A percentile compares a stretch with the other conserved stretches of the same genome.
These are phyloP conservation scores for Xerocomus spinulosus DNA, from an alignment of 768 basidiomycete genomes.

Conservation along the genomic window DNA sequence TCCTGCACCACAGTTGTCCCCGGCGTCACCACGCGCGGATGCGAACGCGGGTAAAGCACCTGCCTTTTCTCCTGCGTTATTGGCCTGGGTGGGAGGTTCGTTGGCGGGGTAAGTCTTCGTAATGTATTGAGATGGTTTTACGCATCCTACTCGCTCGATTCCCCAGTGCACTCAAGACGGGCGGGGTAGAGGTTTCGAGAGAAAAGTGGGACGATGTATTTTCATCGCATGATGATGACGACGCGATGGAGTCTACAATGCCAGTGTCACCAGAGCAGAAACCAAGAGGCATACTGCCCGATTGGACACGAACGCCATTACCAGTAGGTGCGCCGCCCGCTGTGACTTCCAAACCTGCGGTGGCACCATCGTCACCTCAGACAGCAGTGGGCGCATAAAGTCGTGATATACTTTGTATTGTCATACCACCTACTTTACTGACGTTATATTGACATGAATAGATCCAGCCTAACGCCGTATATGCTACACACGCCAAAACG, in stretches of 20 bases:
- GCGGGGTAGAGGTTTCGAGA: conserved; percentile 73
- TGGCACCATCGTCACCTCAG: conserved; percentile 17
- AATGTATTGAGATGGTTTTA: neutral
- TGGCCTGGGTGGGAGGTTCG: conserved; percentile 93
- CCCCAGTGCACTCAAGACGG: conserved; percentile 75
- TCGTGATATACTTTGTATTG: conserved; percentile 4
- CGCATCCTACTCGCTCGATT: neutral
- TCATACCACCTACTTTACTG: conserved; percentile 6
- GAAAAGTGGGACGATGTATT: conserved; percentile 85
- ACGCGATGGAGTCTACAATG: conserved; percentile 21
- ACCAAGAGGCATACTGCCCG: conserved; percentile 55
- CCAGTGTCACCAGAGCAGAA: conserved; percentile 23
- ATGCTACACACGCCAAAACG: conserved; percentile 3
- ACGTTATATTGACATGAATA: conserved; percentile 8
- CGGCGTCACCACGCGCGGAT: conserved; percentile 45
- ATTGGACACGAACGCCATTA: conserved; percentile 73
- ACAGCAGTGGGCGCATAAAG: conserved; percentile 34
- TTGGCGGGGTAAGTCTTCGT: conserved; percentile 69
- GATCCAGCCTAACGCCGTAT: conserved; percentile 5
- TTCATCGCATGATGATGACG: conserved; percentile 36
- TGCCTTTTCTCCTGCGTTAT: conserved; percentile 72
- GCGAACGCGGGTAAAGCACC: conserved; percentile 81
- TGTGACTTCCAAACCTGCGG: conserved; percentile 9
- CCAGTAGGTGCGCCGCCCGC: conserved; percentile 62
- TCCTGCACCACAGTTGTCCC: conserved; percentile 53